Conservation (phyloP, 768 basidiomycete genomes). For the Tylopilus felleus region DNA sequence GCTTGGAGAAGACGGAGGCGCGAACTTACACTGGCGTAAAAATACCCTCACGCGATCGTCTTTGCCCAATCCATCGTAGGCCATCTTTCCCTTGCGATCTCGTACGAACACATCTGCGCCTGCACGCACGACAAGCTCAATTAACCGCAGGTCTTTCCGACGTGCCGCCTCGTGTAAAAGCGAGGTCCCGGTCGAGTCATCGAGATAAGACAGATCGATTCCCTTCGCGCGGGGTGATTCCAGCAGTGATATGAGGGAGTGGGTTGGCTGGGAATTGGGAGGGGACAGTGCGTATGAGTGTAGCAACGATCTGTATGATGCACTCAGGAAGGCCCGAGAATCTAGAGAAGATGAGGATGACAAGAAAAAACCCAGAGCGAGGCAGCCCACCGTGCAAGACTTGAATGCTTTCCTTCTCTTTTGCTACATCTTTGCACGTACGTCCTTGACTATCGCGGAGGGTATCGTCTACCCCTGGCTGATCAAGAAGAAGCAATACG, state of each 20-base stretch:
- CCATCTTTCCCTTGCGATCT: slow-evolving; percentile 70
- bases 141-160: slow-evolving; percentile 72
- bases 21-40: slow-evolving; percentile 70
- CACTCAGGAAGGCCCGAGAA: slow-evolving; percentile 71
- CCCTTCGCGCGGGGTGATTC: slow-evolving; percentile 65
- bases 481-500: slow-evolving; percentile 72
- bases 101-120: slow-evolving; percentile 89
- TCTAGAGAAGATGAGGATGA: slow-evolving; percentile 42
- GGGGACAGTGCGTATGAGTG: slow-evolving; percentile 71
- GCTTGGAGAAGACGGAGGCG: not conserved
- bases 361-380: not conserved
- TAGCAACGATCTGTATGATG: slow-evolving; percentile 70
- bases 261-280: slow-evolving; percentile 36
- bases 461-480: slow-evolving; percentile 79
- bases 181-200: slow-evolving; percentile 71
- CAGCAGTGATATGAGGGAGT: slow-evolving; percentile 54
- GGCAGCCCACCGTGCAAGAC: slow-evolving; percentile 60
- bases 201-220: slow-evolving; percentile 77
- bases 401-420: slow-evolving; percentile 59
- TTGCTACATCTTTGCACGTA: slow-evolving; percentile 71
- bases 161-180: slow-evolving; percentile 85
- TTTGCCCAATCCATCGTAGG: slow-evolving; percentile 64
- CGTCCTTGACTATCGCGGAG: slow-evolving; percentile 62
- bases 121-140: slow-evolving; percentile 80
- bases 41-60: slow-evolving; percentile 83